Conservation (phyloP, 768 basidiomycete genomes). For the Chalciporus piperatus region DNA sequence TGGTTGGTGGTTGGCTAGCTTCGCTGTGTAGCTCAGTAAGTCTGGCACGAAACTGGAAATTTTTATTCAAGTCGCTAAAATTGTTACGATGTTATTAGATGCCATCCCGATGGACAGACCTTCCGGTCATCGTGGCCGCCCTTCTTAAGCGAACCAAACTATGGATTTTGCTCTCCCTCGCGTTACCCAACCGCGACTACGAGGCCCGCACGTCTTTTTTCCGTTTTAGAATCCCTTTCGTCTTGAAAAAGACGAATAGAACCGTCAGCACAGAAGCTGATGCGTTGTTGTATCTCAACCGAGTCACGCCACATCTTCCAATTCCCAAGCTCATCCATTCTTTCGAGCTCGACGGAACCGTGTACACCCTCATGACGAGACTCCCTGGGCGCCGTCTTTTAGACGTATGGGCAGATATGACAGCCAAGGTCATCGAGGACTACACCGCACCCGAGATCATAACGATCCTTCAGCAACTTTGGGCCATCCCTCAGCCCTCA, state of each 20-base stretch:
- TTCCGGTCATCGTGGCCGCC: not conserved
- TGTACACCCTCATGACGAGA: conserved; percentile 24
- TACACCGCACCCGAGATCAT: not conserved
- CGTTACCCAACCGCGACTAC: conserved; percentile 3
- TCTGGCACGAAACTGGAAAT: not conserved
- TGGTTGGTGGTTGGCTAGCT: not conserved
- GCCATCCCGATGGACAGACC: not conserved
- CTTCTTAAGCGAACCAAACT: not conserved
- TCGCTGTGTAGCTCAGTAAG: not conserved
- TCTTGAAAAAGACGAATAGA: conserved; percentile 15
- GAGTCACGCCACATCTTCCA: conserved; percentile 14
- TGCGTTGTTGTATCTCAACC: conserved; percentile 19
- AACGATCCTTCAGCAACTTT: conserved; percentile 14
- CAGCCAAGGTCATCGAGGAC: conserved; percentile 4
- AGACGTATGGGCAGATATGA: conserved; percentile 6
- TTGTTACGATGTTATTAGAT: not conserved
- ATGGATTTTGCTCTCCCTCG: not conserved
- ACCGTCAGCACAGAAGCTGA: conserved; percentile 19
- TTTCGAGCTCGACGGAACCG: conserved; percentile 9
- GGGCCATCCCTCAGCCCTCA: conserved; percentile 17
- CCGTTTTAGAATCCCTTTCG: conserved; percentile 21
- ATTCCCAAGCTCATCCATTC: conserved; percentile 21
- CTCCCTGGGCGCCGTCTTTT: conserved; percentile 14
- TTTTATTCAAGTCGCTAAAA: not conserved
- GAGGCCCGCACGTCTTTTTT: conserved; percentile 10